Percentiles rank a stretch among this genome's conserved stretches.
Conservation (phyloP, 495 filamentous ascomycete genomes). For the Lophiotrema nucula region DNA sequence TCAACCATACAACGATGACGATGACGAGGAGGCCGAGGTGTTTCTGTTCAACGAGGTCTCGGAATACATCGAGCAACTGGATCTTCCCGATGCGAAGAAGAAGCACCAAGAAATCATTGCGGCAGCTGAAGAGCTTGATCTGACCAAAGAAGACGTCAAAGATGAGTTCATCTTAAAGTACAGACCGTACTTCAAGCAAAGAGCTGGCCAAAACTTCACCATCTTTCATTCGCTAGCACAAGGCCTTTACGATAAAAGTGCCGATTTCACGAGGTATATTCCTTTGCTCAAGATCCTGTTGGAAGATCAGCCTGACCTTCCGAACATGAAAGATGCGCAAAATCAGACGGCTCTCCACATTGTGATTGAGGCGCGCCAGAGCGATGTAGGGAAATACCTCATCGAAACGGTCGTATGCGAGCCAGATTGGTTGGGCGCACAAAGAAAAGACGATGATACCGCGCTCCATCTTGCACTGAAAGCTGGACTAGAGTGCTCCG, state of each 20-base stretch:
- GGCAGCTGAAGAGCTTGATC: not conserved
- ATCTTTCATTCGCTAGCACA: not conserved
- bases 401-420: not conserved
- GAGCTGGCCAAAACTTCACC: not conserved
- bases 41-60: not conserved
- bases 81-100: not conserved
- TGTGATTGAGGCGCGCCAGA: not conserved
- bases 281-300: not conserved
- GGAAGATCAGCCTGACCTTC: not conserved
- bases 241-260: not conserved
- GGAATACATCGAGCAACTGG: not conserved
- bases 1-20: not conserved
- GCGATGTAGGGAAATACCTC: not conserved
- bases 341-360: not conserved
- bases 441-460: not conserved
- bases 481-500: not conserved
- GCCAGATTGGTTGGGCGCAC: not conserved
- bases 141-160: not conserved
- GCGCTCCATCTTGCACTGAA: not conserved
- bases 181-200: not conserved
- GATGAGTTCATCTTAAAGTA: not conserved
- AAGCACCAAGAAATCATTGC: not conserved
- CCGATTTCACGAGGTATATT: not conserved
- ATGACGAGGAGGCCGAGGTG: not conserved
- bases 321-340: not conserved